Evolutionary conservation across 495 filamentous ascomycete species (phyloP).

Genomic region (Daldinia grandis): DNA sequence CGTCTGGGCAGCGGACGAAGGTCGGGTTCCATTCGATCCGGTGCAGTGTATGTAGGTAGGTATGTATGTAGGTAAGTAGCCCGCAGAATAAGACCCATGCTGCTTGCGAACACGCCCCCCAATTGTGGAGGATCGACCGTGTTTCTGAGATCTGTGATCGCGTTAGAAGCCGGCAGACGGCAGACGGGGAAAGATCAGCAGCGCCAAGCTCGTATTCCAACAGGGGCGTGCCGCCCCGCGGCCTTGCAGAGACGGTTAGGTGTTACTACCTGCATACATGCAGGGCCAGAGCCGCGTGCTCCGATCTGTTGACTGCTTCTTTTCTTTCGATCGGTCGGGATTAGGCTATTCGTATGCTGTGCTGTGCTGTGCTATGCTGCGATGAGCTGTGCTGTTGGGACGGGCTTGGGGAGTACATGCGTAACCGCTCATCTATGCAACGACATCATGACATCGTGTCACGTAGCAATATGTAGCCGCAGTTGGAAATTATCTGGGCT

Average conservation of each 20-base stretch:
- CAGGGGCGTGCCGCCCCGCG: conserved; percentile 13
- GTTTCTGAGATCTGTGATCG: conserved; percentile 32
- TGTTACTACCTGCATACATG: too few relatives aligned
- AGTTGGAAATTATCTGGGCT: neutral
- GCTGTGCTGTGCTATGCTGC: too few relatives aligned
- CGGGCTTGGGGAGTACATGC: neutral
- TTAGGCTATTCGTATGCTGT: neutral
- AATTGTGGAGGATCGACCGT: neutral
- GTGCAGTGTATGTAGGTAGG: neutral
- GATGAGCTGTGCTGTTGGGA: neutral
- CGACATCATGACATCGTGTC: neutral
- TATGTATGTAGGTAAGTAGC: neutral
- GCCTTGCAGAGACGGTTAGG: conserved; percentile 30
- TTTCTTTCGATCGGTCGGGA: neutral
- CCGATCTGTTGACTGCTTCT: neutral
- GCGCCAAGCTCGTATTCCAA: conserved; percentile 38
- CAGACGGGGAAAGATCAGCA: conserved; percentile 36
- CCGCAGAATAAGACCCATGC: neutral
- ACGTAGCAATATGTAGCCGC: neutral
- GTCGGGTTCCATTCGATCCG: neutral
- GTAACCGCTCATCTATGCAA: neutral
- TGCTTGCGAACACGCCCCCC: neutral
- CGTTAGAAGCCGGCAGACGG: conserved; percentile 27
- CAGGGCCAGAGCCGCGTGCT: neutral
- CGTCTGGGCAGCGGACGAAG: too few relatives aligned